Base-by-base conservation (phyloP, 768 basidiomycete genomes). In the Hortiboletus flavorubellus region DNA sequence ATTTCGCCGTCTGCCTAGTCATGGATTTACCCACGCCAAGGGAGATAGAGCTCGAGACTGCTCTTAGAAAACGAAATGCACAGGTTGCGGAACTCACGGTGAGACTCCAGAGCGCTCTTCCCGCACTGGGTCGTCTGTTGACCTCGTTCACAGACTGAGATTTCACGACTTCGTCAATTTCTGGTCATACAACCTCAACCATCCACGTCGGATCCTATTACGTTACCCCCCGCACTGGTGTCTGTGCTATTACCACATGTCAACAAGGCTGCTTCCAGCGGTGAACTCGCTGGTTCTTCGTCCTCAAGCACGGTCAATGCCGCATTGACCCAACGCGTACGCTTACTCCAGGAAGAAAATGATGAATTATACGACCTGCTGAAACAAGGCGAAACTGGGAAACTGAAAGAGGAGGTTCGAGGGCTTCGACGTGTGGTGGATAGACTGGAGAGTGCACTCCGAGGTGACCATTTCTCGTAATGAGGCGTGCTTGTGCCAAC, bases 281-380 rank as follows among this genome's bases (percentile, higher is more conserved):
- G 68, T 62, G 59, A 61, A 45, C 55, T 68, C 54, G 58, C 65
- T 46, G 59, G 72, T 33, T 69, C 73, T 23, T 76, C 76, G 26
- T 56, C 61, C 47, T 74, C 78, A 11, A 80, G 77, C 59, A 87
- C 86, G 2, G 85, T 89, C 33, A 73, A 81, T 38, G 76, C 84
- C n/a, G 91, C 91, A 0, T 78, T 93, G 54, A 87, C 82, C 0
- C 90, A 92, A 64, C 78, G 89, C 45, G 80, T 82, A 29, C 82
- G 82, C 46, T 70, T 85, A 16, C 74, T 93, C 10, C 91, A 93
- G 67, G 87, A 91, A 53, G 91, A 93, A 70, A 93, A 93, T 56
- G 90, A 93, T 60, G 91, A 93, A 59, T 69, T 93, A 16, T 93
- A 93, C 67, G 81, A 84, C 46, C 72, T 93, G 10, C 72, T 93